Percentiles rank a stretch among this genome's conserved stretches.
Conservation (phyloP, 257 asterid species). For the Solanum corneliomulleri region DNA sequence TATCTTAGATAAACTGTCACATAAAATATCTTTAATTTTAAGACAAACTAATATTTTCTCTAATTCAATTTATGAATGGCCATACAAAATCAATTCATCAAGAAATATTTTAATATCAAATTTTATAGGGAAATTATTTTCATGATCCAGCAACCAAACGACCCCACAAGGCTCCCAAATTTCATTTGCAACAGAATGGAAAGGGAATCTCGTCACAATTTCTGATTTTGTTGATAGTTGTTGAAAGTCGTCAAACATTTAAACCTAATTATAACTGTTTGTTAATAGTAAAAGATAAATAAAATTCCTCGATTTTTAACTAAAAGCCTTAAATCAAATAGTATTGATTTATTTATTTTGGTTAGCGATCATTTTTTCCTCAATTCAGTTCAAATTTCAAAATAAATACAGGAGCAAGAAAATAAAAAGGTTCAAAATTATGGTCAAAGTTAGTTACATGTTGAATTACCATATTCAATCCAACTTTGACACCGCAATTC, state of each 20-base stretch:
- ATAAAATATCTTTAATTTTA: too few species aligned
- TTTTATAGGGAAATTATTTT: neutral
- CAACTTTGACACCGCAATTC: too few species aligned
- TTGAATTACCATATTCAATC: neutral
- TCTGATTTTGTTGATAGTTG: neutral
- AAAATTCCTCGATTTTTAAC: accelerated
- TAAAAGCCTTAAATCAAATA: too few species aligned
- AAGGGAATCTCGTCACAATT: neutral
- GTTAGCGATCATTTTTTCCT: too few species aligned
- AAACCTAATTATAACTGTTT: neutral
- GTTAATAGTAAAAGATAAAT: neutral
- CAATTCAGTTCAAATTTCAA: too few species aligned
- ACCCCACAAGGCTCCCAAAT: neutral
- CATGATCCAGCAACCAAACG: neutral
- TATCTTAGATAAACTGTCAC: too few species aligned
- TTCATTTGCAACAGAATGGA: neutral
- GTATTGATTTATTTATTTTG: too few species aligned
- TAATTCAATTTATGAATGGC: too few species aligned
- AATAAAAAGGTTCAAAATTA: neutral
- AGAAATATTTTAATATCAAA: neutral
- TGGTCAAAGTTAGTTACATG: neutral
- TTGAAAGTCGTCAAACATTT: neutral
- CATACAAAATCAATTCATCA: neutral
- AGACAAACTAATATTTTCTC: neutral
- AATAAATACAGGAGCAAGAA: too few species aligned